Base-by-base conservation (phyloP, 1,284 basidiomycete genomes). In the Boletus hoseneyae region DNA sequence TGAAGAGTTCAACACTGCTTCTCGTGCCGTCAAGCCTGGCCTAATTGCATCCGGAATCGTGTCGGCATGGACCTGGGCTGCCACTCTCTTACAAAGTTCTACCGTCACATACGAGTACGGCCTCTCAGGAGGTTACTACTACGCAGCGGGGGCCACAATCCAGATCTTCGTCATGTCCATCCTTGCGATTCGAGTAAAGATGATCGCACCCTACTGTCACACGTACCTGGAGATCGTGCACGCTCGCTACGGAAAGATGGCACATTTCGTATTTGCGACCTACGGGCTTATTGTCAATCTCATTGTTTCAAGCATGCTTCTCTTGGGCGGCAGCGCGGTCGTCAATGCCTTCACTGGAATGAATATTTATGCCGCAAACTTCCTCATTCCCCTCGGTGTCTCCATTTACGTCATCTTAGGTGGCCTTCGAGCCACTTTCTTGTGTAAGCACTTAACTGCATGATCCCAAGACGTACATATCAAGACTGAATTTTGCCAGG, bases 221-320 rank as follows among this genome's bases (percentile, higher is more conserved):
- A 79, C 78, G 16, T 83, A 72, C 69, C 73, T 83, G 30, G 84
- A 90, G 64, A 83, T 90, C 53, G 76, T 90, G 85, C 71, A 73
- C 83, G 64, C 82, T 80, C 73, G 89, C 86, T 62, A 83, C 77
- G 50, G 61, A 39, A 50, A 62, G 47, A 34, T 55, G 36, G 70
- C 54, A 11, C 42, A 36, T 30, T 45, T 49, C 19, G 44, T 50
- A 29, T 30, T 46, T 32, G 35, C 32, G n/a, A 50, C 45, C 33
- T 78, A 75, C 54, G 66, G 68, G 15, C 63, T 87, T 2, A 75
- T 78, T 6, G 83, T 82, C 41, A 85, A 85, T 63, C 66, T 82
- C 52, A 73, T 87, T 52, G 83, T 85, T 16, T 81, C 79, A 10
- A 74, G 76, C 51, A 80, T 77, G 79, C 69, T 81, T 16, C 79